Base-by-base conservation (phyloP, 305 asterid genomes). In the Plantago lanceolata region DNA sequence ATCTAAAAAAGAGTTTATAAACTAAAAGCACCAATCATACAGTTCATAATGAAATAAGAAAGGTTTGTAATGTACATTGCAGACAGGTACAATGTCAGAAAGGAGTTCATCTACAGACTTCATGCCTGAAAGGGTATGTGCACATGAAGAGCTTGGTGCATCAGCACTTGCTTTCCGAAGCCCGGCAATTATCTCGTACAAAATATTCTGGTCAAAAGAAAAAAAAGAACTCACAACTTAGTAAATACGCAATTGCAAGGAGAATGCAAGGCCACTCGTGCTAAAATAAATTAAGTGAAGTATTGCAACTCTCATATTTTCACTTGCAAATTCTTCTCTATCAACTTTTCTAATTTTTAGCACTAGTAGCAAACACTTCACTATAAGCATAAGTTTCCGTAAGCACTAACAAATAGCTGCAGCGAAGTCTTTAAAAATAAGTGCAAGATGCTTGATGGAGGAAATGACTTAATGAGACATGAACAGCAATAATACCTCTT, bases 171-270 rank as follows among this genome's bases (percentile, higher is more conserved):
- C 89, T 80, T 82, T 93, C 73, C 82, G 91, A 66, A 93, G 85
- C 74, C 97, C 91, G 28, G 92, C 84, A 55, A 87, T 87, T 52
- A 89, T 93, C 83, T 89, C 95, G 72, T 84, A 87, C 19, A 93
- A 73, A 59, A 93, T 79, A 74, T 73, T 83, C 97, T 93, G 78
- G 55, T 61, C 66, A 64, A 58, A 43, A 76, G 60, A 63, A 70
- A 65, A 54, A 43, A 76, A 63, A 63, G 6, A 48, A 9, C 14
- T 40, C 14, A 15, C 45, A 9, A 40, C 15, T 40, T 40, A 3
- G 45, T 40, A 40, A 40, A 40, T 40, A 11, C 0, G 11, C 14
- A 40, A 40, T 9, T 9, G 15, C 11, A 12, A 40, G 16, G 45
- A 40, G 14, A 33, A 33, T 4, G 0, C 6, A 33, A 33, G 6